Evolutionary conservation across 1,284 basidiomycete genomes (phyloP).

Genomic region (Rhizopogon parksii): DNA sequence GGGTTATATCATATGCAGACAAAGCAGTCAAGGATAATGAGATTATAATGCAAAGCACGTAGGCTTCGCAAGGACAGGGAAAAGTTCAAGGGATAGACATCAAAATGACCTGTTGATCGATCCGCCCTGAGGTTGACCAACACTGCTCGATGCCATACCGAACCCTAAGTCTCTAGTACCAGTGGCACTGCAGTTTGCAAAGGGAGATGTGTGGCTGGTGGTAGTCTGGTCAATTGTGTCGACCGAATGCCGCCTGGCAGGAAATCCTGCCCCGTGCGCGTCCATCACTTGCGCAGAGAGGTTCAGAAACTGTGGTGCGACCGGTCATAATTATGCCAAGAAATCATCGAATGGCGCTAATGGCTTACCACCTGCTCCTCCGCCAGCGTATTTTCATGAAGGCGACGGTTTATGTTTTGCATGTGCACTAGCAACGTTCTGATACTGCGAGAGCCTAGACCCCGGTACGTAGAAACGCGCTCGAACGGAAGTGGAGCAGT

Average conservation of each 20-base stretch:
- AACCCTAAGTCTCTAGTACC: neutral
- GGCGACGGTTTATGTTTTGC: slow-evolving; percentile 44
- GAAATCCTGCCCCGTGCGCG: slow-evolving; percentile 19
- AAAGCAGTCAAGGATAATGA: neutral
- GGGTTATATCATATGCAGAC: neutral
- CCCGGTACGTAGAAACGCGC: slow-evolving; percentile 47
- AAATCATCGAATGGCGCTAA: neutral
- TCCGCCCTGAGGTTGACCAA: neutral
- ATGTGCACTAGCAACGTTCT: slow-evolving; percentile 58
- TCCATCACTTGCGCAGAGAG: slow-evolving; percentile 24
- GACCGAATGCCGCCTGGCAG: slow-evolving; percentile 26
- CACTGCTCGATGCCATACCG: neutral
- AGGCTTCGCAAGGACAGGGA: neutral
- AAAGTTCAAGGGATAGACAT: neutral
- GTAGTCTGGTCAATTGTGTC: slow-evolving; percentile 12
- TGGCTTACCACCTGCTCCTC: slow-evolving; percentile 49
- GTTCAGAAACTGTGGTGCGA: slow-evolving; percentile 21
- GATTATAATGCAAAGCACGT: neutral
- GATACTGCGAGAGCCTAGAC: slow-evolving; percentile 52
- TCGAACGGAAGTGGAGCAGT: slow-evolving; percentile 44
- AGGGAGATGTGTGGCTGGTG: neutral
- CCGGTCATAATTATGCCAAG: neutral
- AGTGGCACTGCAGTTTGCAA: neutral
- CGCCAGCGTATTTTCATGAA: slow-evolving; percentile 39
- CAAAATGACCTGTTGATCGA: neutral